These are phyloP conservation scores for Sugiyamaella castrensis DNA, from an alignment of 1,139 yeast genomes.

Conservation along the genomic window DNA sequence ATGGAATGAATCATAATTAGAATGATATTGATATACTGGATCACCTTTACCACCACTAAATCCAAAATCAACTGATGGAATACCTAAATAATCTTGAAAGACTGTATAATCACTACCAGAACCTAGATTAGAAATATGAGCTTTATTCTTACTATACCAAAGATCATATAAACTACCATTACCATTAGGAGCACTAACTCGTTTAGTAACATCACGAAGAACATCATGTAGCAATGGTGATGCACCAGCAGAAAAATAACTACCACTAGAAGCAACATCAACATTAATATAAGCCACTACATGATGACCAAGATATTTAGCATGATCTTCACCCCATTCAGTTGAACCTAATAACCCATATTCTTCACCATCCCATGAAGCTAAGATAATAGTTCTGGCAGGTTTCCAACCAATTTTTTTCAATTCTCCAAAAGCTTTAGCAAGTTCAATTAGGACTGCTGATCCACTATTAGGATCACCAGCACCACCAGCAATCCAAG, in stretches of 20 bases:
- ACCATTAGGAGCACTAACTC: constrained; percentile 46
- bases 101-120: constrained; percentile 70
- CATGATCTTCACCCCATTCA: constrained; percentile 61
- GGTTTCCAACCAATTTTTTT: constrained; percentile 57
- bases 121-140: constrained; percentile 47
- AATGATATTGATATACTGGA: constrained; percentile 64
- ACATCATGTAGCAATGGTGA: constrained; percentile 53
- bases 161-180: constrained; percentile 54
- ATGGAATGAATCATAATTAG: constrained; percentile 62
- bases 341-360: constrained; percentile 66
- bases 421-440: constrained; percentile 53
- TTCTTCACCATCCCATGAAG: constrained; percentile 77
- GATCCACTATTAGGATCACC: constrained; percentile 71
- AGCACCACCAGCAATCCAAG: constrained; percentile 73
- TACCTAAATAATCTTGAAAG: constrained; percentile 63
- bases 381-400: constrained; percentile 54
- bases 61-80: constrained; percentile 60
- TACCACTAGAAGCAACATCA: constrained; percentile 60
- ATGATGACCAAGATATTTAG: constrained; percentile 42
- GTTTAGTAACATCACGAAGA: constrained; percentile 41
- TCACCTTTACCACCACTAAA: constrained; percentile 45
- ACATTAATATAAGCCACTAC: constrained; percentile 60
- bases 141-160: constrained; percentile 43
- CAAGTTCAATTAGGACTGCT: constrained; percentile 56
- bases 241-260: constrained; percentile 44